Conservation (phyloP, 1,139 yeast genomes). For the Suzukiozyma palmioleophila region DNA sequence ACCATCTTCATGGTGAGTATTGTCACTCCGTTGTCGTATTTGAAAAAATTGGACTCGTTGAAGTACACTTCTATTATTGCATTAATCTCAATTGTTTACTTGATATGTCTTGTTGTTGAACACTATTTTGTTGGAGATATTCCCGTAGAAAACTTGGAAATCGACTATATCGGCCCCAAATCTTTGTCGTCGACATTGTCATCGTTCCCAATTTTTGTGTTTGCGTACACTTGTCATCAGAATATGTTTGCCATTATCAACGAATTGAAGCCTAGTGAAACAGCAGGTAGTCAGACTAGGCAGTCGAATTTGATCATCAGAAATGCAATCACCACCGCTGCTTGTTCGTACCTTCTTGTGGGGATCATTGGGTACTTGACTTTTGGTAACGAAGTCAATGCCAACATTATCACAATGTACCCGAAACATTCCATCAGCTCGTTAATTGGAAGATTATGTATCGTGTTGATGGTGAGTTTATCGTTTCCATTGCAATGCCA, state of each 20-base stretch:
- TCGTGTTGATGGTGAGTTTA: conserved; percentile 62
- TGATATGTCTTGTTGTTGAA: conserved; percentile 66
- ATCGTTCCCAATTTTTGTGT: conserved; percentile 83
- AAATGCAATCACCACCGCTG: conserved; percentile 53
- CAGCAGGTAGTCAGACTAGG: conserved; percentile 44
- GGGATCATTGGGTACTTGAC: conserved; percentile 84
- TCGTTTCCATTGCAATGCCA: conserved; percentile 76
- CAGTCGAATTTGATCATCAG: conserved; percentile 53
- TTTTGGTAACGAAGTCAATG: conserved; percentile 70
- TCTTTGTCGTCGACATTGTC: conserved; percentile 33
- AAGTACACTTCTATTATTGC: conserved; percentile 87
- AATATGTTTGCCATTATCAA: conserved; percentile 87
- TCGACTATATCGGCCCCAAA: conserved; percentile 36
- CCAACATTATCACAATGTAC: conserved; percentile 68
- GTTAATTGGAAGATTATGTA: conserved; percentile 66
- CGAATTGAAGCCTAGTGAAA: conserved; percentile 42
- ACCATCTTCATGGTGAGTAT: conserved; percentile 54
- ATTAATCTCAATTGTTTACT: conserved; percentile 71
- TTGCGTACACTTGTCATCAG: conserved; percentile 95
- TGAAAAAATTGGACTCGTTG: conserved; percentile 75
- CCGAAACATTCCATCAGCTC: conserved; percentile 54
- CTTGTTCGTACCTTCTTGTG: conserved; percentile 63
- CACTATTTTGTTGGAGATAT: conserved; percentile 49
- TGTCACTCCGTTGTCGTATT: conserved; percentile 66
- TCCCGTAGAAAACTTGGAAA: conserved; percentile 16